Evolutionary conservation across 352 stramenopile genomes (phyloP).

Genomic region (Pythium sukuiense): DNA sequence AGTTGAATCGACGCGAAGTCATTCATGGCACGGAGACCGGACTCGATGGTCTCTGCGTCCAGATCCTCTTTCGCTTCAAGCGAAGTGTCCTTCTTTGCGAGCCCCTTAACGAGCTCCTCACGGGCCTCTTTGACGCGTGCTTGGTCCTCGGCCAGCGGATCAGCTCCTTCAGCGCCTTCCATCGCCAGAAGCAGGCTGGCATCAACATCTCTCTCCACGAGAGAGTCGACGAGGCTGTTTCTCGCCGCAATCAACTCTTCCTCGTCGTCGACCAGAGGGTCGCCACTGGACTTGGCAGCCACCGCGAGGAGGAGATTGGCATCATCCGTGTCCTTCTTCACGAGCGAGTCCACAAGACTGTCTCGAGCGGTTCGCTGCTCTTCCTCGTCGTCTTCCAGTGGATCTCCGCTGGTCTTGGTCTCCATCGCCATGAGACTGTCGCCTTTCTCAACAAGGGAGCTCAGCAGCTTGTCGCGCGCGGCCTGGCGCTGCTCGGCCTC

Average conservation of each 20-base stretch:
- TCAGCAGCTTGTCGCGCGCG: constrained; percentile 19
- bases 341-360: not conserved
- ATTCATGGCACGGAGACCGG: constrained; percentile 2
- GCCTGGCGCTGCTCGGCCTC: constrained; percentile 10
- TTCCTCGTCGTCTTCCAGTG: not conserved
- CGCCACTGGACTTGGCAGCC: not conserved
- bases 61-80: constrained; percentile 1
- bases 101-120: constrained; percentile 10
- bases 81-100: constrained; percentile 2
- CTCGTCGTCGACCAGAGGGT: constrained; percentile 1
- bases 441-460: constrained; percentile 12
- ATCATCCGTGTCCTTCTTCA: not conserved
- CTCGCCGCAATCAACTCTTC: not conserved
- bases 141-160: not conserved
- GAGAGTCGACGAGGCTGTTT: not conserved
- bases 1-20: not conserved
- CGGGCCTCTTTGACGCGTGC: not conserved
- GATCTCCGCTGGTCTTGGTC: constrained; percentile 2
- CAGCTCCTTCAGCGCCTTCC: not conserved
- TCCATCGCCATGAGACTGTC: constrained; percentile 6
- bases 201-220: not conserved
- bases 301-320: not conserved
- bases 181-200: not conserved
- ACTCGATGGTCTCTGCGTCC: not conserved
- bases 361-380: not conserved